Conservation (phyloP, 371 early-diverging fungal genomes). For the Saksenaea oblongispora region DNA sequence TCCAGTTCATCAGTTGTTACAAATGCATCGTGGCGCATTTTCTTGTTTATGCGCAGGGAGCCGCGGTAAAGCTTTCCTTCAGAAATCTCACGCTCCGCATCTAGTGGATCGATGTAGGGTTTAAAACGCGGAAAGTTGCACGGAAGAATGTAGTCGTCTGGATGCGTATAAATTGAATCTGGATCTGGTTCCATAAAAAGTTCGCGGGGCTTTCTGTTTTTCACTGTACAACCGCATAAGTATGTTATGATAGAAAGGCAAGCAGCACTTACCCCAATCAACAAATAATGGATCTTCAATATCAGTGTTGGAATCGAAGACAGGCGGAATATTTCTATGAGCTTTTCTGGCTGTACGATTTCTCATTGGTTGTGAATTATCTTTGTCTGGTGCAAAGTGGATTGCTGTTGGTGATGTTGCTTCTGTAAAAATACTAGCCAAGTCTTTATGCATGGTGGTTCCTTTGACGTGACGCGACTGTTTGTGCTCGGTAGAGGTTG, state of each 20-base stretch:
- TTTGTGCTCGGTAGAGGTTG: background rate
- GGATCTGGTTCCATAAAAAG: background rate
- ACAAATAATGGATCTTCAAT: background rate
- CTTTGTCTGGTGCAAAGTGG: background rate
- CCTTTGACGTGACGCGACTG: background rate
- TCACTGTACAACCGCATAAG: background rate
- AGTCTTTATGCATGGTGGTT: background rate
- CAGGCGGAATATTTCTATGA: no score
- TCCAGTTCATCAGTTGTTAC: constrained; percentile 65
- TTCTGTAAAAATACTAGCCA: background rate
- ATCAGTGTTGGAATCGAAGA: no score
- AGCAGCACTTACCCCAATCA: background rate
- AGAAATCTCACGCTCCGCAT: constrained; percentile 11
- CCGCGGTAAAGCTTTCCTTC: constrained; percentile 49
- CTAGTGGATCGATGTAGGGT: constrained; percentile 25
- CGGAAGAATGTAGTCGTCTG: constrained; percentile 20
- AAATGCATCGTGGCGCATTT: constrained; percentile 75
- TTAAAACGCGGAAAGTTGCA: constrained; percentile 19
- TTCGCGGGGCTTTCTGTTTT: background rate
- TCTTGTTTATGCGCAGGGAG: constrained; percentile 71
- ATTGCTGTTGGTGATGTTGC: background rate
- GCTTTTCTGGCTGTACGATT: background rate
- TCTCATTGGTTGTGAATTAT: background rate
- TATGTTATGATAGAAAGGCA: background rate
- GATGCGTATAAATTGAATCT: constrained; percentile 25